phyloP scores from a whole-genome alignment of 1,284 basidiomycete species.

The Melampsora occidentalis region DNA sequence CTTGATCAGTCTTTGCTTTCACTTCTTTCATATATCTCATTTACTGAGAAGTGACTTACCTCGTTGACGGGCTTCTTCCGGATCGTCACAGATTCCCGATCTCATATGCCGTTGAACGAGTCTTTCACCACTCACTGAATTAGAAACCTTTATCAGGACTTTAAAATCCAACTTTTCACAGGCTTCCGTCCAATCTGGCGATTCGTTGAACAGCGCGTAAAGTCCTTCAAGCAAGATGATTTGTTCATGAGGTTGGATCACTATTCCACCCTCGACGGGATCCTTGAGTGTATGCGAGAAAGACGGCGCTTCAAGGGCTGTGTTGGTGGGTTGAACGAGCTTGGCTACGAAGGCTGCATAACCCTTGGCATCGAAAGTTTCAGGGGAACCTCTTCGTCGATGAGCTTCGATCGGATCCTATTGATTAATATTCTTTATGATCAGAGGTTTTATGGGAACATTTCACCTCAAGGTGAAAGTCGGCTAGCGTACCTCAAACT shows the following conservation, averaged over 20 bases:
- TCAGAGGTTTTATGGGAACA: neutral
- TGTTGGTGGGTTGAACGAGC: neutral
- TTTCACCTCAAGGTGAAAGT: neutral
- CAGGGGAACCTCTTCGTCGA: constrained; percentile 11
- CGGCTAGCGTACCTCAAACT: constrained; percentile 11
- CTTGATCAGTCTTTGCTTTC: too few relatives aligned
- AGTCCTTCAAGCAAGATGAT: constrained; percentile 36
- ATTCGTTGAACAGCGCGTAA: constrained; percentile 7
- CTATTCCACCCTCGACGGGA: constrained; percentile 4
- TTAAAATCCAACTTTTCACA: neutral
- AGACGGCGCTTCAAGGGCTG: constrained; percentile 11
- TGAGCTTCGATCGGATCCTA: constrained; percentile 34
- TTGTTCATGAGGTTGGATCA: neutral
- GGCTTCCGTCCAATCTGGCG: constrained; percentile 7
- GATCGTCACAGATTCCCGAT: constrained; percentile 7
- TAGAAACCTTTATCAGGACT: neutral
- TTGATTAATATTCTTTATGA: neutral
- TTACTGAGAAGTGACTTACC: constrained; percentile 7
- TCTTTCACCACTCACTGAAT: neutral
- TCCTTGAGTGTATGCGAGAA: constrained; percentile 36
- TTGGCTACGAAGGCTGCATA: constrained; percentile 7
- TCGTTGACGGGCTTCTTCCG: constrained; percentile 2
- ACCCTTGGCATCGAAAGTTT: constrained; percentile 15
- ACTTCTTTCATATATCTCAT: too few relatives aligned
- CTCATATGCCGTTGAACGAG: constrained; percentile 18